A percentile compares a stretch with the other conserved stretches of the same genome.
phyloP scores from a whole-genome alignment of 1,284 basidiomycete genomes.

The Microbotryum silenes-acaulis region DNA sequence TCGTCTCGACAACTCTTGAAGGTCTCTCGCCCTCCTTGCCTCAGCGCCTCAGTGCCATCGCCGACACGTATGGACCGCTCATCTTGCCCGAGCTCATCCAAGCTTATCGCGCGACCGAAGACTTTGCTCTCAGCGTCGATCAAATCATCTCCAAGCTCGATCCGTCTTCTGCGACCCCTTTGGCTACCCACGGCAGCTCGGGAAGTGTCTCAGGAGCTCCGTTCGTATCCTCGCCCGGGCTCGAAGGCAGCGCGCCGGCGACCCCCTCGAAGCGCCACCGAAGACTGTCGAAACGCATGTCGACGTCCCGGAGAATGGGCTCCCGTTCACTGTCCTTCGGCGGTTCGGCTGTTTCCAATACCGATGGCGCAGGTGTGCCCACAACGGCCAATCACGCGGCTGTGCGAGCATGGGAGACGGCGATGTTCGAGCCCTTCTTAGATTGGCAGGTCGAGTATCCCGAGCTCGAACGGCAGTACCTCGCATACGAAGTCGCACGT shows the following conservation, averaged over 20 bases:
- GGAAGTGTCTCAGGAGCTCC: background rate
- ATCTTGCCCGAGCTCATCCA: slow-evolving; percentile 63
- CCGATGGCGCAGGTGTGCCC: slow-evolving; percentile 8
- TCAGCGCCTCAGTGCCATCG: slow-evolving; percentile 61
- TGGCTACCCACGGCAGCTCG: slow-evolving; percentile 7
- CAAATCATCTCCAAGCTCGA: slow-evolving; percentile 50
- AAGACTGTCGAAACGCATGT: slow-evolving; percentile 60
- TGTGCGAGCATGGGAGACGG: slow-evolving; percentile 64
- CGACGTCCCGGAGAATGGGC: slow-evolving; percentile 50
- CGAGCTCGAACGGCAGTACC: slow-evolving; percentile 59
- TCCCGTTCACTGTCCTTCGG: slow-evolving; percentile 23
- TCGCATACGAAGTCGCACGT: slow-evolving; percentile 52
- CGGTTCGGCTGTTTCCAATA: background rate
- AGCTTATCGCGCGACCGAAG: slow-evolving; percentile 64
- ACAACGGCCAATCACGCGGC: slow-evolving; percentile 8
- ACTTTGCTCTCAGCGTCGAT: slow-evolving; percentile 63
- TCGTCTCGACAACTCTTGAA: slow-evolving; percentile 71
- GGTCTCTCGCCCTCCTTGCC: slow-evolving; percentile 68
- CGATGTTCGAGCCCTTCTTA: slow-evolving; percentile 82
- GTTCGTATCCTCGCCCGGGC: background rate
- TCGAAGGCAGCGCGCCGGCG: slow-evolving; percentile 33
- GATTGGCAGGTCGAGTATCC: slow-evolving; percentile 79
- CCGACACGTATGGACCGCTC: slow-evolving; percentile 55
- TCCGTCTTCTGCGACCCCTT: slow-evolving; percentile 10
- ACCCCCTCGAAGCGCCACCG: slow-evolving; percentile 37